Evolutionary conservation across 257 asterid species (phyloP), one percentile per base, ranked within the genome.

Genomic region (Echium plantagineum): DNA sequence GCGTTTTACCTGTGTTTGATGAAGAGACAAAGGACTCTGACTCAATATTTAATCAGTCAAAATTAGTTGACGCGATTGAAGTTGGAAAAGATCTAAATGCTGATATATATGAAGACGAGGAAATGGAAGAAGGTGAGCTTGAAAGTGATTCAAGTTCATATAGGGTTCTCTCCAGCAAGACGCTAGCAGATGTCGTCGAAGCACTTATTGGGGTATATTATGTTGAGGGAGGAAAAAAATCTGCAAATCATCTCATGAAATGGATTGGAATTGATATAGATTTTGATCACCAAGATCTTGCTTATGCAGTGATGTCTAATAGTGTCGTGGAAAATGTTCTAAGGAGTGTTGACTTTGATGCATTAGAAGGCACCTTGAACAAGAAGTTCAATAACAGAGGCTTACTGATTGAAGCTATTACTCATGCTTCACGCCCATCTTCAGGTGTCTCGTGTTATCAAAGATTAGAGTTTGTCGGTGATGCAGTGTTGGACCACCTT

Each of bases 401-500:
- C 61, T 72, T 88, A 62, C 70, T 89, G 77, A 81, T 89, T n/a
- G 98, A 93, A 78, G 97, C 98, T 68, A 89, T 93, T 72, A 93
- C 97, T 72, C 98, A 93, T 72, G 98, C 98, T 24, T 93, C 98
- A 46, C 96, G 97, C 9, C 98, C 98, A 18, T 93, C 96, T 63
- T 81, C 97, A 12, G 98, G 98, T 63, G 95, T 93, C 52, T 84
- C 98, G 38, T 93, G 98, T 73, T 93, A 93, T 72, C 98, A 93
- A 61, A 84, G 98, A 28, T 74, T 93, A 55, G 98, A 93, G 73
- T 89, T 93, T 74, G 97, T 93, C 59, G 98, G 98, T 63, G 98
- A 93, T 81, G 98, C 98, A 15, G 95, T 93, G 21, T 62, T 93
- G 68, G 98, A 93, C 74, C 98, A 93, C 77, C 98, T 93, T 67